These are phyloP conservation scores for Metrosideros polymorpha DNA, from an alignment of 441 rosid genomes.

Conservation along the genomic window DNA sequence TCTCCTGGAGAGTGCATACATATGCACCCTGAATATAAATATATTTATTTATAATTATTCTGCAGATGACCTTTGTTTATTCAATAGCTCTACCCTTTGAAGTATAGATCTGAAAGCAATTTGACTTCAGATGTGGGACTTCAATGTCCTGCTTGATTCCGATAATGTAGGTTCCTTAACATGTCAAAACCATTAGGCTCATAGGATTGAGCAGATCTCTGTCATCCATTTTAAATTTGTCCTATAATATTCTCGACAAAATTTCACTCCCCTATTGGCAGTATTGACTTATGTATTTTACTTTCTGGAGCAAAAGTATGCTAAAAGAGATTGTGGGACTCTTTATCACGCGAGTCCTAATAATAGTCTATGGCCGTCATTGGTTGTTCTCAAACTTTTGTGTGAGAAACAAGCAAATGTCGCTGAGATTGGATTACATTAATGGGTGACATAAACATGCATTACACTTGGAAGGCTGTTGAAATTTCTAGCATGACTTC, in stretches of 20 bases:
- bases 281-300: background rate
- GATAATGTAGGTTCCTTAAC: background rate
- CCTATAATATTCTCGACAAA: background rate
- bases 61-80: background rate
- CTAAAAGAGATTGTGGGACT: background rate
- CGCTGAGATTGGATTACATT: background rate
- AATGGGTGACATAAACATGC: background rate
- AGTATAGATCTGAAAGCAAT: background rate
- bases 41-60: background rate
- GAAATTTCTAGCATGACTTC: background rate
- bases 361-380: background rate
- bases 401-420: background rate
- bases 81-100: background rate
- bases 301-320: background rate
- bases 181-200: background rate
- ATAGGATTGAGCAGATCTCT: background rate
- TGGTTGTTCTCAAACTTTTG: background rate
- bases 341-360: background rate
- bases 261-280: background rate
- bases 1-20: background rate
- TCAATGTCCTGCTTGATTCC: background rate
- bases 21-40: background rate
- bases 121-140: background rate
- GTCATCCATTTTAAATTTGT: background rate
- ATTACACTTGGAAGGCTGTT: background rate